Base-by-base conservation (phyloP, 495 filamentous ascomycete genomes). In the Penicillium ochrochloron region DNA sequence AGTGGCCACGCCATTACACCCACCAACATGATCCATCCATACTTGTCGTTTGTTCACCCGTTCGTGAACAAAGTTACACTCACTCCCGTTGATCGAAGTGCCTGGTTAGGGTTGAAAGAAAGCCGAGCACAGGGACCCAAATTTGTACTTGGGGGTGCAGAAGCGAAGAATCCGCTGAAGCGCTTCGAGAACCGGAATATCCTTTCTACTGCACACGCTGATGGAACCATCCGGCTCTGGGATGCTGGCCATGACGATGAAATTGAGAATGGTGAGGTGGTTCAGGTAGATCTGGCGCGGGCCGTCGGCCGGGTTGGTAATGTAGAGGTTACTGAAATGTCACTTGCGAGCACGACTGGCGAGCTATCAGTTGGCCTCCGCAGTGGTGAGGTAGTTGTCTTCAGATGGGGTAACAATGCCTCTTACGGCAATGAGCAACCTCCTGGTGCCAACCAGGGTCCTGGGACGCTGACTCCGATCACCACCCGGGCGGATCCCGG, bases 71-170 rank as follows among this genome's bases (percentile, higher is more conserved):
- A 85, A 54, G 82, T 90, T 9, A 81, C 81, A 15, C 76, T 94
- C 33, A 84, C 90, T 33, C 82, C 85, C 11, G 78, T 97, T 2
- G 88, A 92, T 46, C 85, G 96, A 15, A 85, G 85, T 19, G 83
- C 88, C 55, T 99, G 95, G 95, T 85, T 97, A 27, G 92, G 92
- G n/a, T 86, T 98, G 85, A 83, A 80, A 21, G 93, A 97, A 73
- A 88, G 84, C 56, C 82, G 93, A 37, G 79, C 82, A 33, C 86
- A 90, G 69, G 91, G 92, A 1, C 90, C 92, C 34, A 83, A 83
- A 46, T 84, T 99, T 29, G 68, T 97, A 7, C 81, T 84, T 51
- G 96, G 94, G 52, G 95, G 93, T 14, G 87, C 85, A 7, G 90
- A 90, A 75, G 85, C 83, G 19, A 80, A 78, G 14, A 88, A 86